A percentile compares a stretch with the other conserved stretches of the same genome.
These are phyloP conservation scores for Russula virescens DNA, from an alignment of 768 basidiomycete species.

Conservation along the genomic window DNA sequence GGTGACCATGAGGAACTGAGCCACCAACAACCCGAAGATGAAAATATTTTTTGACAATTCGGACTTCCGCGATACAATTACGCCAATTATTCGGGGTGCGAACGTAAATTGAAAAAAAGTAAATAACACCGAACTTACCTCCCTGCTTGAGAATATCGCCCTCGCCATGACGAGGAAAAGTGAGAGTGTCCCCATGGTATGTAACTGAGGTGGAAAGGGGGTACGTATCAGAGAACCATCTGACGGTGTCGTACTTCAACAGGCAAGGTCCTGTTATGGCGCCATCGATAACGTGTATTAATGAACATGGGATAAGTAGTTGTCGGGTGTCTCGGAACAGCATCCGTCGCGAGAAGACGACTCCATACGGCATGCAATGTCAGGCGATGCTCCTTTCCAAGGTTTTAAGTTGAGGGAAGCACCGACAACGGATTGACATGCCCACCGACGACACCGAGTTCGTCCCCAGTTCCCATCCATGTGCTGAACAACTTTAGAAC, in stretches of 20 bases:
- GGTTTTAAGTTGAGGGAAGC: not conserved
- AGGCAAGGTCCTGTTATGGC: no score
- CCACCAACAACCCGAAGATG: not conserved
- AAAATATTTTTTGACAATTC: slow-evolving; percentile 4
- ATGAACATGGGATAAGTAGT: no score
- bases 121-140: not conserved
- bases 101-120: not conserved
- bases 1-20: not conserved
- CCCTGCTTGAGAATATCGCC: not conserved
- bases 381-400: not conserved
- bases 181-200: not conserved
- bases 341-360: not conserved
- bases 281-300: not conserved
- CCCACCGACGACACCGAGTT: no score
- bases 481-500: no score
- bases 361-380: not conserved
- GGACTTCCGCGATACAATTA: not conserved
- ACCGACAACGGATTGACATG: not conserved
- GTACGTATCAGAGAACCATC: no score
- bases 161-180: not conserved
- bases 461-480: no score
- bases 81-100: not conserved
- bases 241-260: not conserved
- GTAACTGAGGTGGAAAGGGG: not conserved
- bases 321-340: not conserved